These are phyloP conservation scores for Annulohypoxylon truncatum DNA, from an alignment of 2,329 filamentous ascomycete species.

Conservation along the genomic window DNA sequence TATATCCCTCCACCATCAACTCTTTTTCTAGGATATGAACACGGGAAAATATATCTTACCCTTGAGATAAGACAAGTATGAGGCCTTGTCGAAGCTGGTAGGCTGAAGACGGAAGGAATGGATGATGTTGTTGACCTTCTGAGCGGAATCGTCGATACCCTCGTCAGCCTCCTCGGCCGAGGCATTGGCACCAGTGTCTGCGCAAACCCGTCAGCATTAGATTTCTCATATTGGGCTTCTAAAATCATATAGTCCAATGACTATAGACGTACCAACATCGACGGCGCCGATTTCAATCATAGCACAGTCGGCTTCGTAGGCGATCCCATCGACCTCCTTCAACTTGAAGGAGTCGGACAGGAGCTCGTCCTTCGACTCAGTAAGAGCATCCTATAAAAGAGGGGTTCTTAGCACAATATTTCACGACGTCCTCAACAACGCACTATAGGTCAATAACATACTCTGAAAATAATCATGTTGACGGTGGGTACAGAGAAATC, in stretches of 20 bases:
- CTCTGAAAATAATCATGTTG: slow-evolving; percentile 82
- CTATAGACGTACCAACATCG: slow-evolving; percentile 71
- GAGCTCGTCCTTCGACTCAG: slow-evolving; percentile 82
- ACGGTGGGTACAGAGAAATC: slow-evolving; percentile 46
- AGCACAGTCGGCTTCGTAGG: slow-evolving; percentile 91
- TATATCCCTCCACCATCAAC: not conserved
- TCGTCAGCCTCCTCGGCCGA: slow-evolving; percentile 92
- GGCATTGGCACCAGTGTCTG: slow-evolving; percentile 94
- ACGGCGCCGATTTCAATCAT: slow-evolving; percentile 86
- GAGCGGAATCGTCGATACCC: slow-evolving; percentile 73
- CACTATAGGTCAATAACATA: slow-evolving; percentile 52
- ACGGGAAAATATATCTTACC: slow-evolving; percentile 60
- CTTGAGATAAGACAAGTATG: slow-evolving; percentile 86
- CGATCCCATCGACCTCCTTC: slow-evolving; percentile 80
- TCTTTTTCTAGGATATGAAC: not conserved
- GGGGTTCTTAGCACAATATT: slow-evolving; percentile 22
- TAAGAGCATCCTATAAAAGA: slow-evolving; percentile 79
- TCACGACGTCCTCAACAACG: not conserved
- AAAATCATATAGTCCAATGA: slow-evolving; percentile 19
- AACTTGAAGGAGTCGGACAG: slow-evolving; percentile 94
- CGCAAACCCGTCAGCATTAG: slow-evolving; percentile 12
- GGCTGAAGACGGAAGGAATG: slow-evolving; percentile 89
- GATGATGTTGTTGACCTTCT: slow-evolving; percentile 92
- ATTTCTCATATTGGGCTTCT: not conserved
- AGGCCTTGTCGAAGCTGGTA: slow-evolving; percentile 88